Base-by-base conservation (phyloP, 2,329 filamentous ascomycete species). In the Juglanconis oblonga region DNA sequence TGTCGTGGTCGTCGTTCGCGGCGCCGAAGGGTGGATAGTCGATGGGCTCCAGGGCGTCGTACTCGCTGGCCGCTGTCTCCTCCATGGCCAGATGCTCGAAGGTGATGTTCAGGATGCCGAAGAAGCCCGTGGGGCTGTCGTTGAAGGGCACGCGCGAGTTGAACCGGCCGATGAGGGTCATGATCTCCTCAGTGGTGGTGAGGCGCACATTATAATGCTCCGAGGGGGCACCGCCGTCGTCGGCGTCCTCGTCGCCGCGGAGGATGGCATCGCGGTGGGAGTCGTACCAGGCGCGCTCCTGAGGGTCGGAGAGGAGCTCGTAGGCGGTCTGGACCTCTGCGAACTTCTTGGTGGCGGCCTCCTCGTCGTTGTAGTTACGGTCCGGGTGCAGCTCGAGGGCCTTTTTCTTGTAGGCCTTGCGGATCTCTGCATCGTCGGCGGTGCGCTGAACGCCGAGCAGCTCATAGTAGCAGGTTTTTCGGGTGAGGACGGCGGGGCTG, bases 251-350 rank as follows among this genome's bases (percentile, higher is more conserved):
- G 59, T 84, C 81, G 44, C 88, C 89, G 35, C 84, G 83, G 64
- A 98, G 77, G 63, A 98, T 96, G 54, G 90, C 87, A 67, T 92
- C 88, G 62, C 92, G 88, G 71, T 99, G 95, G 3, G 92, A 92
- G 75, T 99, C 94, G 77, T 99, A 99, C 95, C 95, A 99, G 36
- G 93, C 89, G 67, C 95, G 87, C 73, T 99, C 95, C 72, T 99
- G 94, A 10, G 92, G 87, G 72, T 99, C 95, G 1, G 93, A 96
- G 1, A 99, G 84, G n/a, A 99, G 86, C 73, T 98, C 92, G 72
- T 99, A 96, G 51, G 95, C 95, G 40, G 92, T 84, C 73, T 97
- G 94, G 33, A 98, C 83, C 71, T 97, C 92, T 53, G 95, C 92
- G 72, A 99, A 99, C 55, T 88, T 86, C 66, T 81, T 84, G 1